Base-by-base conservation (phyloP, 768 basidiomycete genomes). In the Collybia sordida region DNA sequence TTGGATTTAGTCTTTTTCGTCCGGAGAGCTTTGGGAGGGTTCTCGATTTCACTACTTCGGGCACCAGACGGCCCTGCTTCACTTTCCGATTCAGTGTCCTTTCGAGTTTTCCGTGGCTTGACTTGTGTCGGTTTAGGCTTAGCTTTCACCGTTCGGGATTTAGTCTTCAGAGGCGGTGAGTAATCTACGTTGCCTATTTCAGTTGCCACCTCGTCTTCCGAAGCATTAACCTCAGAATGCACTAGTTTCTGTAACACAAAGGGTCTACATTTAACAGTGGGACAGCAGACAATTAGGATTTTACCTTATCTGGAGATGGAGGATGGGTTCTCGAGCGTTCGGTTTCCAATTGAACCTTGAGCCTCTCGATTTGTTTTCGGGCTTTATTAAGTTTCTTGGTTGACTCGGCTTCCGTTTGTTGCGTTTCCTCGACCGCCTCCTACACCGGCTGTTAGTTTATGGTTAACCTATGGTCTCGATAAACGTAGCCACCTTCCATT, bases 341-440 rank as follows among this genome's bases (percentile, higher is more conserved):
- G 9, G 64, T 58, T 37, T 76, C 72, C 1, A 82, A 61, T 25
- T 77, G 74, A 3, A 59, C 57, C 53, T 78, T 69, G 14, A 85
- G 69, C 42, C 74, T 74, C 17, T 72, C 62, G 21, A 80, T 61
- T 53, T 72, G 67, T 46, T 73, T 74, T 52, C 75, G 70, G 25
- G 72, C 65, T 53, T 71, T 68, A 9, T 61, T 60, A 15, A 77
- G 61, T 24, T 61, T 66, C 44, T 69, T 62, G 0, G 68, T 58
- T 4, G 68, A 64, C 34, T 72, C 68, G 12, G 61, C 64, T 9
- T 75, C 72, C 1, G 65, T 58, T 42, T 72, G 63, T 35, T 72
- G 64, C 7, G 64, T 60, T 23, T 70, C 67, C 6, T 69, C 67
- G 51, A 72, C 31, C 11, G 5, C 68, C 12, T 50, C 60, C 83